Conservation (phyloP, 345 rosid species). For the Eucalyptus marginata region DNA sequence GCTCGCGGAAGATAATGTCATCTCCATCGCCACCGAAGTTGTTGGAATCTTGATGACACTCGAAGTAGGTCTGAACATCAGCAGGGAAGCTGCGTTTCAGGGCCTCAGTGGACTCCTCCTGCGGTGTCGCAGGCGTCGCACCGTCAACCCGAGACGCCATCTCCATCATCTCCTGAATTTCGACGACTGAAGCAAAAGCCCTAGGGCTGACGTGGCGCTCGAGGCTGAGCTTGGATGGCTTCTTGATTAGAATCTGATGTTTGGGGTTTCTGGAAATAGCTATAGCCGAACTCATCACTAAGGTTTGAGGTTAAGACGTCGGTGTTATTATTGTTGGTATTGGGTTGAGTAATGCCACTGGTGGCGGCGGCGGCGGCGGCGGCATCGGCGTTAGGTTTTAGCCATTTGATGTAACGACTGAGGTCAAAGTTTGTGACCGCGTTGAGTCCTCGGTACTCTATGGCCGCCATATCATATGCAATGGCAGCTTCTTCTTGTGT, state of each 20-base stretch:
- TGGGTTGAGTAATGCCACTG: neutral
- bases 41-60: conserved; percentile 46
- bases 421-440: conserved; percentile 95
- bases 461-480: conserved; percentile 89
- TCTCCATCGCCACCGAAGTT: conserved; percentile 26
- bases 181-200: conserved; percentile 50
- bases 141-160: conserved; percentile 25
- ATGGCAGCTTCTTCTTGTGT: conserved; percentile 96
- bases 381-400: conserved; percentile 16
- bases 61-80: conserved; percentile 64
- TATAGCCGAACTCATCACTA: neutral
- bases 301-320: neutral
- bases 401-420: conserved; percentile 73
- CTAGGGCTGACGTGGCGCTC: conserved; percentile 46
- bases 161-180: conserved; percentile 65
- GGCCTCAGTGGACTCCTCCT: conserved; percentile 4
- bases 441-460: conserved; percentile 83
- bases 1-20: conserved; percentile 45
- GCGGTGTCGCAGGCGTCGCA: conserved; percentile 1
- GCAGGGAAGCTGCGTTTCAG: conserved; percentile 60
- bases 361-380: neutral
- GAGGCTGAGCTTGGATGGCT: neutral
- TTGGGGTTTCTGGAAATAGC: neutral
- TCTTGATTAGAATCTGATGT: neutral
- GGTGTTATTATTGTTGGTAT: neutral